These are phyloP conservation scores for Penicillium sp. DNA, from an alignment of 2,329 filamentous ascomycete species.

Conservation along the genomic window DNA sequence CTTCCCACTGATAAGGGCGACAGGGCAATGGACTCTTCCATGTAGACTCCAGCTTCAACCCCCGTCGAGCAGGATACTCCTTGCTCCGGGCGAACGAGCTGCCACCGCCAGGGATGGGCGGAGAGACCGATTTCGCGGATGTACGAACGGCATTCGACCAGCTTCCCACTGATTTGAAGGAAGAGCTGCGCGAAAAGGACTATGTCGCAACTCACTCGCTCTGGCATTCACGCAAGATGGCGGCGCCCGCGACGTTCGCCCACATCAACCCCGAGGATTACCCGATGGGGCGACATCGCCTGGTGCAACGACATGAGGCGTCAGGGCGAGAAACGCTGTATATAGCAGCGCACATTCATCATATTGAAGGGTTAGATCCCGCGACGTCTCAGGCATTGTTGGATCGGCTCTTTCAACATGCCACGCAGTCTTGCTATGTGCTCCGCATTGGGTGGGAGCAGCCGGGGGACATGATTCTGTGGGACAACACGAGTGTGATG, in stretches of 20 bases:
- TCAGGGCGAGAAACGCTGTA: constrained; percentile 57
- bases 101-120: constrained; percentile 51
- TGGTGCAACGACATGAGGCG: constrained; percentile 56
- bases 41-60: constrained; percentile 59
- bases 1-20: neutral
- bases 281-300: constrained; percentile 50
- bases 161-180: constrained; percentile 41
- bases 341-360: constrained; percentile 56
- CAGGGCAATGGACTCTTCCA: constrained; percentile 57
- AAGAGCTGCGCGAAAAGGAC: constrained; percentile 41
- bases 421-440: constrained; percentile 51
- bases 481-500: constrained; percentile 62
- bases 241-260: constrained; percentile 52
- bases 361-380: constrained; percentile 49
- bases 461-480: constrained; percentile 56
- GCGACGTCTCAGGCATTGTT: constrained; percentile 42
- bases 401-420: constrained; percentile 46
- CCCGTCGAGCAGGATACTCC: constrained; percentile 55
- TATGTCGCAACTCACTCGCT: constrained; percentile 56
- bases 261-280: constrained; percentile 46
- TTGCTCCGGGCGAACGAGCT: constrained; percentile 54
- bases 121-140: constrained; percentile 58
- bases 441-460: constrained; percentile 53
- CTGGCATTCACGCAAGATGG: constrained; percentile 56
- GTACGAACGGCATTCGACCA: constrained; percentile 55